Base-by-base conservation (phyloP, 208 protist genomes). In the Acanthamoeba royreba region DNA sequence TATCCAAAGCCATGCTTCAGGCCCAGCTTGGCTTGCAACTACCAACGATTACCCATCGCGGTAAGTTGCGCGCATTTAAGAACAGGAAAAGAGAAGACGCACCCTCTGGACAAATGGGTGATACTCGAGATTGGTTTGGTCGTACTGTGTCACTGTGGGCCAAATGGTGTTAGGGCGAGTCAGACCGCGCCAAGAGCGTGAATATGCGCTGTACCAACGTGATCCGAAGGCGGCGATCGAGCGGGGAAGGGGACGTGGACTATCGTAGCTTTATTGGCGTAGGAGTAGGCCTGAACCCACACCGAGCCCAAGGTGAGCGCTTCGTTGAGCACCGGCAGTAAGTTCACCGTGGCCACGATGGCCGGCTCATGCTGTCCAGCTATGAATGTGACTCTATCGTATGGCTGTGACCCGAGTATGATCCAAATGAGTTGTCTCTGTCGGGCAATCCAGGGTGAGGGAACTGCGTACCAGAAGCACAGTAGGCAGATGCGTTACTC, bases 321-420 rank as follows among this genome's bases (percentile, higher is more conserved):
- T 53, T 97, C 94, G 87, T 97, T 97, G 25, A 96, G 81, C 15
- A 86, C 77, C 45, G 89, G 69, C 85, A 97, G 66, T 28, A 96
- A 92, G 28, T 95, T 61, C 2, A 52, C 79, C 13, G 90, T 72
- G 25, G 77, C 85, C 8, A 96, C 28, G n/a, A 95, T 93, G 0
- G 79, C 52, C 22, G 94, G 69, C 31, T 97, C 96, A 88, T 97
- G 96, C 42, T 91, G 46, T 1, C 92, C 55, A 4, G 92, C 66
- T 22, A 63, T 94, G 22, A 97, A 28, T 1, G 46, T 40, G 25
- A 96, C 31, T 53, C 94, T 77, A 33, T 96, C 93, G 52, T 74
- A 94, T 25, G 89, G 81, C 88, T 89, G 58, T 31, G 43, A 11
- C 46, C n/a, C 58, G 38, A n/a, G n/a, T 15, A 88, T 22, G 22